Conservation (phyloP, 345 rosid species). For the Firmiana major region DNA sequence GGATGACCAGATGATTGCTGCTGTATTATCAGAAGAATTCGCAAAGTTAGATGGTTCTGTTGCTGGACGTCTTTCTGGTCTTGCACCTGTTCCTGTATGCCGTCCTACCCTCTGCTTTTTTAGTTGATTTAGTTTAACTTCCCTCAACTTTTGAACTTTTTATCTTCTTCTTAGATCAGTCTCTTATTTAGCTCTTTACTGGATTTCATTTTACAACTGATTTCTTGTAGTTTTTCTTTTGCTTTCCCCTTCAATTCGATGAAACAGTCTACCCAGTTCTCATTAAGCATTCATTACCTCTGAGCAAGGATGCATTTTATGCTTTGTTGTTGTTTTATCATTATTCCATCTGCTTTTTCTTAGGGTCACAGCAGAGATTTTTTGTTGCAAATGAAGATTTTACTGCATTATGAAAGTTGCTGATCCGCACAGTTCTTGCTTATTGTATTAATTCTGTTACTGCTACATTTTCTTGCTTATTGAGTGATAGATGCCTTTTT, state of each 20-base stretch:
- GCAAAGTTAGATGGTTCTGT: slow-evolving; percentile 72
- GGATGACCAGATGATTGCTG: slow-evolving; percentile 89
- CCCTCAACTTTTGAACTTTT: neutral
- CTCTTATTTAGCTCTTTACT: neutral
- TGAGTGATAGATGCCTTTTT: neutral
- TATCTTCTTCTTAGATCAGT: neutral
- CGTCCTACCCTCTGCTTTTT: neutral
- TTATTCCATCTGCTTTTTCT: neutral
- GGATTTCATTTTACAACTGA: neutral
- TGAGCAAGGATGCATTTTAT: neutral
- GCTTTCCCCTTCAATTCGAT: neutral
- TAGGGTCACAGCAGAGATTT: neutral
- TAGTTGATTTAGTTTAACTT: neutral
- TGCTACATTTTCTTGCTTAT: neutral
- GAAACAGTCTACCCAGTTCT: neutral
- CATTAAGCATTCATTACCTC: slow-evolving; percentile 1
- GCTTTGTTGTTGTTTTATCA: neutral
- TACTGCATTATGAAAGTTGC: neutral
- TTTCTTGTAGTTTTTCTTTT: neutral
- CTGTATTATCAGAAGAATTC: slow-evolving; percentile 71
- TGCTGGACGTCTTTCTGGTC: slow-evolving; percentile 69
- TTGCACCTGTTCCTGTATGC: slow-evolving; percentile 73
- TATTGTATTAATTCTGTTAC: neutral
- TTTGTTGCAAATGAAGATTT: slow-evolving; percentile 1
- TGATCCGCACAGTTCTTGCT: neutral